Evolutionary conservation across 768 basidiomycete genomes (phyloP).

Genomic region (Hirschioporus abietinus): DNA sequence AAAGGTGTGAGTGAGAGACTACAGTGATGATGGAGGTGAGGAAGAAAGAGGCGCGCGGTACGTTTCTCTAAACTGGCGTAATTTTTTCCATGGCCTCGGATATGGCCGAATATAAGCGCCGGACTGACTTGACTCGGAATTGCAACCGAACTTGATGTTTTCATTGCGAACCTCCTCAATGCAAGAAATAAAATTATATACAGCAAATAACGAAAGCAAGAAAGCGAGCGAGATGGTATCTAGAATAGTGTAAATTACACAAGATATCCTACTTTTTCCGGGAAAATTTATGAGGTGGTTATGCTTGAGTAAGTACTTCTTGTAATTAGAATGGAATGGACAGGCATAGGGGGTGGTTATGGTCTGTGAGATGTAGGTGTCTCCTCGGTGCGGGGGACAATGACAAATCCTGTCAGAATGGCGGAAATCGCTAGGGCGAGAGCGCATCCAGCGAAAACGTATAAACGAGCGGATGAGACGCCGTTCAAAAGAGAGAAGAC

Average conservation of each 20-base stretch:
- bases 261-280: neutral
- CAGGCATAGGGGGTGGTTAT: neutral
- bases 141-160: too few relatives aligned
- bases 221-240: neutral
- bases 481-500: slow-evolving; percentile 64
- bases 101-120: neutral
- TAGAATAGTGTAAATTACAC: neutral
- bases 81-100: neutral
- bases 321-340: neutral
- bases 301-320: neutral
- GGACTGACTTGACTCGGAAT: too few relatives aligned
- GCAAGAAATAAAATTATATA: too few relatives aligned
- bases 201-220: neutral
- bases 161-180: too few relatives aligned
- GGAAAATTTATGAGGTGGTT: neutral
- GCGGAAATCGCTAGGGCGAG: slow-evolving; percentile 54
- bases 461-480: slow-evolving; percentile 55
- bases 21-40: neutral
- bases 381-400: slow-evolving; percentile 19
- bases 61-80: neutral
- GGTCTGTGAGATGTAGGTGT: neutral
- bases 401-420: slow-evolving; percentile 47
- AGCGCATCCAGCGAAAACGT: slow-evolving; percentile 55
- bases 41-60: neutral
- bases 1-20: too few relatives aligned